Percentiles rank a stretch among this genome's conserved stretches.
Conservation (phyloP, 306 rosid species). For the Astragalus glycyphyllos region DNA sequence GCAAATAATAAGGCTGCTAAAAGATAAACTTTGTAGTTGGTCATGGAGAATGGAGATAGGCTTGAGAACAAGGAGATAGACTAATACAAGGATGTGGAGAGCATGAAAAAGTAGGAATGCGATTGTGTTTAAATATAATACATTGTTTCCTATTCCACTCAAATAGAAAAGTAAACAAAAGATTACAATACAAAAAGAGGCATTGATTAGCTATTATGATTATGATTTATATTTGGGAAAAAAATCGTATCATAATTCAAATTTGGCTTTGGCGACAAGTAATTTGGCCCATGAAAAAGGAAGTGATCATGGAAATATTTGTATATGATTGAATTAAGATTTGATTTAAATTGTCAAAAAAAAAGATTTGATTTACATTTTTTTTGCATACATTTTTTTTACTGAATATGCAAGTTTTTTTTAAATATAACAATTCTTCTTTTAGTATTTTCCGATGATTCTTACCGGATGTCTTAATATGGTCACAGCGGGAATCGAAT, state of each 20-base stretch:
- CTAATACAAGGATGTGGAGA: background rate
- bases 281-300: too few relatives aligned
- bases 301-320: too few relatives aligned
- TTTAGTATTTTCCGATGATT: too few relatives aligned
- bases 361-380: too few relatives aligned
- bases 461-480: too few relatives aligned
- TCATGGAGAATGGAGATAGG: conserved; percentile 26
- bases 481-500: too few relatives aligned
- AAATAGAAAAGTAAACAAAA: background rate
- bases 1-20: background rate
- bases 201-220: background rate
- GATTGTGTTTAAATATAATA: background rate
- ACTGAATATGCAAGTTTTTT: too few relatives aligned
- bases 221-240: background rate
- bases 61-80: background rate
- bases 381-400: too few relatives aligned
- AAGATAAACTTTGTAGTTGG: background rate
- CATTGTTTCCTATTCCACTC: background rate
- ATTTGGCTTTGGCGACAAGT: background rate
- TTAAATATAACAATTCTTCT: too few relatives aligned
- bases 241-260: background rate
- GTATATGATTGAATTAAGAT: too few relatives aligned
- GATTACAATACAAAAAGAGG: too few relatives aligned
- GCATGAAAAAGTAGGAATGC: background rate
- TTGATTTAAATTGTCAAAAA: too few relatives aligned